Evolutionary conservation across 2,329 filamentous ascomycete species (phyloP).

Genomic region (Claviceps pazoutovae): DNA sequence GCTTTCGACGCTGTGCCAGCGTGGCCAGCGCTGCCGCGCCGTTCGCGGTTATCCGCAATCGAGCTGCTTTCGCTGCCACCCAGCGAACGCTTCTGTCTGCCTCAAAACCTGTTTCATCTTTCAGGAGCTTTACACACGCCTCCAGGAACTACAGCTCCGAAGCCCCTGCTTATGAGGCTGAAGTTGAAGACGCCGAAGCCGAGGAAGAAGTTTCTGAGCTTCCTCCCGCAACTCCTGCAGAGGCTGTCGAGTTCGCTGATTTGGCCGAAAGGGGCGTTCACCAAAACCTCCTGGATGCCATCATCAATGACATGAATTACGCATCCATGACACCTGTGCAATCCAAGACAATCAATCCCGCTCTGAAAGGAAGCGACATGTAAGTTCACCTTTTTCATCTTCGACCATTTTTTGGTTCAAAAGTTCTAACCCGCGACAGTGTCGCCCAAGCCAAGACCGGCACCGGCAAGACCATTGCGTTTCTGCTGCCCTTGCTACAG

Average conservation of each 20-base stretch:
- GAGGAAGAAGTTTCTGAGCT: too few species aligned
- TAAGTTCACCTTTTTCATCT: slow-evolving; percentile 31
- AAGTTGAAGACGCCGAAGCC: background rate
- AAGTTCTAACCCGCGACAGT: slow-evolving; percentile 27
- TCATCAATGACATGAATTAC: slow-evolving; percentile 62
- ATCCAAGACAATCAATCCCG: slow-evolving; percentile 64
- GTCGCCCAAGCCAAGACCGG: slow-evolving; percentile 93
- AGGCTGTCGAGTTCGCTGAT: slow-evolving; percentile 28
- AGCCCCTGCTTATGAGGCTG: slow-evolving; percentile 15
- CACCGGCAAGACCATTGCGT: slow-evolving; percentile 91
- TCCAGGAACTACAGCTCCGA: slow-evolving; percentile 27
- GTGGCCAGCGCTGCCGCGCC: slow-evolving; percentile 19
- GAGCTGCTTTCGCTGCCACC: slow-evolving; percentile 13
- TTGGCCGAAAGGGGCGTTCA: slow-evolving; percentile 41
- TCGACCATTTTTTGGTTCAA: background rate
- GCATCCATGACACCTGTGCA: slow-evolving; percentile 89
- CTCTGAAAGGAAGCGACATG: slow-evolving; percentile 70
- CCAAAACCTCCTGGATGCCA: slow-evolving; percentile 47
- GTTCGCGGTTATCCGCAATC: slow-evolving; percentile 17
- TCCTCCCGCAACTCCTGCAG: slow-evolving; percentile 9
- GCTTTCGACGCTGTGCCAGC: slow-evolving; percentile 25
- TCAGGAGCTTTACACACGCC: slow-evolving; percentile 12
- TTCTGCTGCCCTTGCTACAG: slow-evolving; percentile 75
- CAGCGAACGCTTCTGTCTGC: slow-evolving; percentile 10
- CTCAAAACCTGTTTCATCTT: slow-evolving; percentile 7